Base-by-base conservation (phyloP, 2,329 filamentous ascomycete species). In the Epichloe amarillans region DNA sequence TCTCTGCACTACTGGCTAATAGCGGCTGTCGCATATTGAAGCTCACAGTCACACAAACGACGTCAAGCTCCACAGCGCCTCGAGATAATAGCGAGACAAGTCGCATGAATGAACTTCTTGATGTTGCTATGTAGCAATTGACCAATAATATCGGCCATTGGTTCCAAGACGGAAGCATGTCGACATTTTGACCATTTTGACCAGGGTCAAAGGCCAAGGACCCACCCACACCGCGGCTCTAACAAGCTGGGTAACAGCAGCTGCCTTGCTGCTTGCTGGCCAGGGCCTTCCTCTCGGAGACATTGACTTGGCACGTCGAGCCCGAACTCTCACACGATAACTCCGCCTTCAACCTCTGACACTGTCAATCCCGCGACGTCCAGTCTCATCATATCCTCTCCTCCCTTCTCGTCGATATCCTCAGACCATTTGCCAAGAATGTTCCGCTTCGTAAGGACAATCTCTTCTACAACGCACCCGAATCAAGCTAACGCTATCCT, bases 381-480 rank as follows among this genome's bases (percentile, higher is more conserved):
- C 30, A 30, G 0, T 30, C 30, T 11, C 30, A 4, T 11, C 30
- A 30, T 30, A 30, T 11, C 3, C 10, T 30, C 10, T 30, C 30
- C 11, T 12, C 23, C 21, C 38, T 33, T 15, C 17, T 39, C 21
- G 36, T 47, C 8, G 1, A 26, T 23, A 5, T 17, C 26, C 5
- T 17, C 7, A 17, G n/a, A 8, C 15, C 39, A 8, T 15, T 26
- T 17, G 36, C 44, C 45, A 43, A 53, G 37, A 11, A 61, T 61
- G 59, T 61, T 61, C 21, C 47, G 56, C 36, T 60, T 61, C 36
- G 59, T 61, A 43, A 54, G 58, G 46, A 17, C 12, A 43, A 33
- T 5, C 8, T 12, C 12, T 21, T 38, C 14, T 11, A 30, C 11
- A 19, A 17, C 3, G 4, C 11, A 39, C 23, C 15, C 8, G 1